A percentile compares a stretch with the other conserved stretches of the same genome.
Evolutionary conservation across 1,284 basidiomycete genomes (phyloP).

Genomic region (Papiliotrema laurentii): DNA sequence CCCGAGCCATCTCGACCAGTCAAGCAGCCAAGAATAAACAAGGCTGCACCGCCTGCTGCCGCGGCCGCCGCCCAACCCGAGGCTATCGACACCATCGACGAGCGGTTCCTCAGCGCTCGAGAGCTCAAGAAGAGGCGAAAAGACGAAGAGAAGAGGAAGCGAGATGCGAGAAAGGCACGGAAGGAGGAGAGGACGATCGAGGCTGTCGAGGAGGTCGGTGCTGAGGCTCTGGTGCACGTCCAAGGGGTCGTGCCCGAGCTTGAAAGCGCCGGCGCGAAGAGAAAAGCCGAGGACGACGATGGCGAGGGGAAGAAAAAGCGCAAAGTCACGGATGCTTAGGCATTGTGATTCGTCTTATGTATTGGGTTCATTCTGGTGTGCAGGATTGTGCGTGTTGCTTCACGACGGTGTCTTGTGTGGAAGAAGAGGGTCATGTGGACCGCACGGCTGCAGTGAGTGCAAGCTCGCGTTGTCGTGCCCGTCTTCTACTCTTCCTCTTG

Average conservation of each 20-base stretch:
- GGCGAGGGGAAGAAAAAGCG: slow-evolving; percentile 15
- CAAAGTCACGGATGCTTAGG: slow-evolving; percentile 24
- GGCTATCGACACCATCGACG: slow-evolving; percentile 24
- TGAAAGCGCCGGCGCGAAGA: neutral
- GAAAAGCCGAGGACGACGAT: slow-evolving; percentile 2
- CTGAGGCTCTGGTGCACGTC: slow-evolving; percentile 13
- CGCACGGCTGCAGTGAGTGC: no score
- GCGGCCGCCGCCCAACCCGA: slow-evolving; percentile 2
- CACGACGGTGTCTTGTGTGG: no score
- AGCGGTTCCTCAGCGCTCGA: slow-evolving; percentile 24
- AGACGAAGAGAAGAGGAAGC: slow-evolving; percentile 38
- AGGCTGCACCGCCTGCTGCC: slow-evolving; percentile 1
- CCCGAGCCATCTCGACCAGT: slow-evolving; percentile 5
- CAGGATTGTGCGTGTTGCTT: no score
- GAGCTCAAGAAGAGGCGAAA: slow-evolving; percentile 41
- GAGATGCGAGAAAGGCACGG: slow-evolving; percentile 37
- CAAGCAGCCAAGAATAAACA: slow-evolving; percentile 4
- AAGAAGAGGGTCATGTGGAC: no score
- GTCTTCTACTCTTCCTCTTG: neutral
- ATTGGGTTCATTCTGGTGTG: no score
- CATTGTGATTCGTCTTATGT: no score
- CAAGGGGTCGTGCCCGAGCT: neutral
- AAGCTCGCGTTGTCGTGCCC: neutral
- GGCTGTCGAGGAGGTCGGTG: slow-evolving; percentile 16
- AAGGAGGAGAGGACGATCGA: slow-evolving; percentile 28